phyloP scores from a whole-genome alignment of 2,329 filamentous ascomycete species.

The Talaromyces sp. region DNA sequence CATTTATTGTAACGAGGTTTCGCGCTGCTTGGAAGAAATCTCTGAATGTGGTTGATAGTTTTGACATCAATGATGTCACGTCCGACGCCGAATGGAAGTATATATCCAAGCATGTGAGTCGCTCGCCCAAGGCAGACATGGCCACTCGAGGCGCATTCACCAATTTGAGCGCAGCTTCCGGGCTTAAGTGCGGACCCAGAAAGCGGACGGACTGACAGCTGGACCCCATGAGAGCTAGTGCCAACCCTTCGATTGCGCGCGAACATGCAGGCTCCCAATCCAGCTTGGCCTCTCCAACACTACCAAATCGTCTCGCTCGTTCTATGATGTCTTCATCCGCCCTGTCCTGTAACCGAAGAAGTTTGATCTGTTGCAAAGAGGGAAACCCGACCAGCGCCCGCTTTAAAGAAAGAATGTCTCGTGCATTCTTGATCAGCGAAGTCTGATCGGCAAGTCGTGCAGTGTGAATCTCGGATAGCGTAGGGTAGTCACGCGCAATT shows the following conservation, averaged over 20 bases:
- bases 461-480: slow-evolving; percentile 29
- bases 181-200: slow-evolving; percentile 60
- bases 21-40: slow-evolving; percentile 57
- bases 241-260: slow-evolving; percentile 58
- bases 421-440: slow-evolving; percentile 48
- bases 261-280: slow-evolving; percentile 62
- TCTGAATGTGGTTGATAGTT: slow-evolving; percentile 56
- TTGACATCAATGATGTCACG: slow-evolving; percentile 55
- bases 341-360: slow-evolving; percentile 59
- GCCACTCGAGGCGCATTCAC: slow-evolving; percentile 46
- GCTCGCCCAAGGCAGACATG: slow-evolving; percentile 51
- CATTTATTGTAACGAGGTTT: slow-evolving; percentile 60
- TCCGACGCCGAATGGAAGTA: slow-evolving; percentile 59
- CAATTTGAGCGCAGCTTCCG: slow-evolving; percentile 54
- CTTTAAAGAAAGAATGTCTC: slow-evolving; percentile 52
- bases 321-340: slow-evolving; percentile 54
- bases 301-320: slow-evolving; percentile 49
- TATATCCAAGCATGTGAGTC: slow-evolving; percentile 60
- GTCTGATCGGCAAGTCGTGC: slow-evolving; percentile 36
- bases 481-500: slow-evolving; percentile 22
- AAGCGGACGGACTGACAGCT: slow-evolving; percentile 58
- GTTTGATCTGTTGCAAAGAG: slow-evolving; percentile 60
- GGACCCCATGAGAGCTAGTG: slow-evolving; percentile 54
- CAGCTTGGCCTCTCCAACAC: slow-evolving; percentile 48
- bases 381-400: slow-evolving; percentile 57